Evolutionary conservation across 805 yeast genomes (phyloP).

Genomic region (Wickerhamomyces hampshirensis): DNA sequence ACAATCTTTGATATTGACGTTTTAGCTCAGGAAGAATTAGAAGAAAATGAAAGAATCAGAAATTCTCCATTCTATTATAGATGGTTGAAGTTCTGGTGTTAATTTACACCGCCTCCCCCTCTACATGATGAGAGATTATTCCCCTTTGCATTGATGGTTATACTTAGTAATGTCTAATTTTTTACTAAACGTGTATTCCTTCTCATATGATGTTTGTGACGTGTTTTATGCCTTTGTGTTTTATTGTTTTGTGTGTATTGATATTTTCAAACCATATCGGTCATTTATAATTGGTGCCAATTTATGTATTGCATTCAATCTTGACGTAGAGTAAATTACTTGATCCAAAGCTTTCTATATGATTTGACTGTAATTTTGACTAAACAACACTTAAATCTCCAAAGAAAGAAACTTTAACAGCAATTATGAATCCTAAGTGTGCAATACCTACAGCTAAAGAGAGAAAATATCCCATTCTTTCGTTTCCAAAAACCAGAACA

Average conservation of each 20-base stretch:
- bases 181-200: too few relatives aligned
- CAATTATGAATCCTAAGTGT: slow-evolving; percentile 56
- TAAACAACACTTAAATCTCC: slow-evolving; percentile 31
- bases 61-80: slow-evolving; percentile 13
- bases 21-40: slow-evolving; percentile 33
- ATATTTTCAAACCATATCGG: too few relatives aligned
- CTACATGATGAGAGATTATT: too few relatives aligned
- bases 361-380: not conserved
- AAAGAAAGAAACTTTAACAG: slow-evolving; percentile 64
- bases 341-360: too few relatives aligned
- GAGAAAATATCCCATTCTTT: slow-evolving; percentile 33
- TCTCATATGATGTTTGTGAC: too few relatives aligned
- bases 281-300: too few relatives aligned
- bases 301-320: too few relatives aligned
- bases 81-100: slow-evolving; percentile 27
- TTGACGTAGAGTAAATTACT: too few relatives aligned
- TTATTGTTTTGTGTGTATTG: too few relatives aligned
- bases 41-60: slow-evolving; percentile 23
- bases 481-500: slow-evolving; percentile 31
- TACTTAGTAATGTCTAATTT: too few relatives aligned
- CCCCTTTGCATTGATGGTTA: not conserved
- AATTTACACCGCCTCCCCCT: too few relatives aligned
- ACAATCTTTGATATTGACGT: slow-evolving; percentile 35
- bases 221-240: too few relatives aligned
- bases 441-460: slow-evolving; percentile 38